phyloP scores from a whole-genome alignment of 2,329 filamentous ascomycete species.

The Delphinella strobiligena region DNA sequence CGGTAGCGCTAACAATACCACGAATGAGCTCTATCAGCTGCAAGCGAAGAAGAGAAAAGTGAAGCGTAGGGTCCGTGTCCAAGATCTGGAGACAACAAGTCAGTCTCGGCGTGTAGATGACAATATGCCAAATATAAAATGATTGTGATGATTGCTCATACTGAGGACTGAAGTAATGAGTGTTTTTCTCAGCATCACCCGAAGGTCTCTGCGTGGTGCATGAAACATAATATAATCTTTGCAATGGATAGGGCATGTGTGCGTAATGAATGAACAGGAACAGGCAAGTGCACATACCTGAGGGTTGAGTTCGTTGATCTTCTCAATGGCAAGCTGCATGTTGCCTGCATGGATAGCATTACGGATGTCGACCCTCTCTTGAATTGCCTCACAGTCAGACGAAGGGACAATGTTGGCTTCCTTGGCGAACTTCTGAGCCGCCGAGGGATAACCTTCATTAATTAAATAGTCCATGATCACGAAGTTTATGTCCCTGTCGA shows the following conservation, averaged over 20 bases:
- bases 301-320: conserved; percentile 79
- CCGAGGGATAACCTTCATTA: conserved; percentile 85
- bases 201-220: conserved; percentile 99
- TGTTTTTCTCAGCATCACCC: conserved; percentile 78
- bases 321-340: conserved; percentile 73
- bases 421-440: conserved; percentile 83
- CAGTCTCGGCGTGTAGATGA: conserved; percentile 5
- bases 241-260: too few relatives aligned
- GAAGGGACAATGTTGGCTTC: conserved; percentile 78
- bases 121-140: background rate
- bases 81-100: conserved; percentile 52
- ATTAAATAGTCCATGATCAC: conserved; percentile 95
- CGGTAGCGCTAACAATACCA: conserved; percentile 35
- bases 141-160: conserved; percentile 49
- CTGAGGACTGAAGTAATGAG: conserved; percentile 71
- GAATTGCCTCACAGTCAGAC: conserved; percentile 57
- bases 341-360: conserved; percentile 75
- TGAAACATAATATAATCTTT: conserved; percentile 98
- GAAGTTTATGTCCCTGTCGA: conserved; percentile 76
- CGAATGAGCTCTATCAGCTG: conserved; percentile 92
- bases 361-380: conserved; percentile 69
- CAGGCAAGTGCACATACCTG: conserved; percentile 54
- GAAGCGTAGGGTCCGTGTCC: conserved; percentile 68
- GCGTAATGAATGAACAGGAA: conserved; percentile 9
- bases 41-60: conserved; percentile 80